Percentiles rank a stretch among this genome's conserved stretches.
phyloP scores from a whole-genome alignment of 768 basidiomycete species.

The Leccinum barrowsii region DNA sequence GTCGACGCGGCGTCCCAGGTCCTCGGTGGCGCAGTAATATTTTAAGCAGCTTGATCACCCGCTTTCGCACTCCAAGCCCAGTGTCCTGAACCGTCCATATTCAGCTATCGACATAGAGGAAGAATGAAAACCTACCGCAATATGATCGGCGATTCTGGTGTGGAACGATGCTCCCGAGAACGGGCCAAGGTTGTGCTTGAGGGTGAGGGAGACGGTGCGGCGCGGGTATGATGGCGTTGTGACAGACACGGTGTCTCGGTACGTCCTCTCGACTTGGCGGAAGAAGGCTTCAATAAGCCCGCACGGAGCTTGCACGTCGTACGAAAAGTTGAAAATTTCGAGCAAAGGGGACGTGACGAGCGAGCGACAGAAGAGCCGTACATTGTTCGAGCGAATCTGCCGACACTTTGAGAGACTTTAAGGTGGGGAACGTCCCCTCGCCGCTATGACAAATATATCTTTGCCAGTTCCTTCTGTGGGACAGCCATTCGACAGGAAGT shows the following conservation, averaged over 20 bases:
- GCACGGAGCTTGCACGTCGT: conserved; percentile 25
- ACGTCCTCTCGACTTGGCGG: conserved; percentile 18
- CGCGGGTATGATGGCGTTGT: background rate
- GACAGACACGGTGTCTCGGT: background rate
- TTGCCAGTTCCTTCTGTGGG: background rate
- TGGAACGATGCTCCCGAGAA: conserved; percentile 12
- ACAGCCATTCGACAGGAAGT: conserved; percentile 12
- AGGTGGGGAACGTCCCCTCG: conserved; percentile 18
- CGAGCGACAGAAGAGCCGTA: conserved; percentile 17
- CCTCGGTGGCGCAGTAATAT: no score
- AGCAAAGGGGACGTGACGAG: conserved; percentile 24
- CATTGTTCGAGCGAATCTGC: conserved; percentile 28
- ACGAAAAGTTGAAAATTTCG: conserved; percentile 21
- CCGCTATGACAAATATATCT: background rate
- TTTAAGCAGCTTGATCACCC: no score
- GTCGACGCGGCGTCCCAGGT: no score
- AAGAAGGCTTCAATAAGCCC: conserved; percentile 22
- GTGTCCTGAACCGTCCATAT: no score
- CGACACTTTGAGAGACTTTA: conserved; percentile 22
- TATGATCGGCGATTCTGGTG: no score
- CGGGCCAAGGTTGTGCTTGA: conserved; percentile 26
- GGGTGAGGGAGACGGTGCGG: conserved; percentile 18
- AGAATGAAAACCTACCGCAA: no score
- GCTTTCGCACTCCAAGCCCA: no score
- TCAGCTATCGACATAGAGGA: no score